phyloP scores from a whole-genome alignment of 2,329 filamentous ascomycete species.

The Aspergillus clavatus region DNA sequence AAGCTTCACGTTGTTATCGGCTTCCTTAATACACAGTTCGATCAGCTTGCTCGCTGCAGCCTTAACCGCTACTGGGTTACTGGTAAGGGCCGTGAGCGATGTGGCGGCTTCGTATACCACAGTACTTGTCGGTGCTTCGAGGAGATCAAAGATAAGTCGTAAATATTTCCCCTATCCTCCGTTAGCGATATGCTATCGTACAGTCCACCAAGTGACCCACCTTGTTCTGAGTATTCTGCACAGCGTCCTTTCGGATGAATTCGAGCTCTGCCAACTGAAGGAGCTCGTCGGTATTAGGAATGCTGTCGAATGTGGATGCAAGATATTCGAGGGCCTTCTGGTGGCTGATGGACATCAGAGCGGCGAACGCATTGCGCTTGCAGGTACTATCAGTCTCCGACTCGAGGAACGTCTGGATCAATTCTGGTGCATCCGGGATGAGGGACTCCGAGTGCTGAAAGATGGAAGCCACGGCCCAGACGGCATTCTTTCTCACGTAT shows the following conservation, averaged over 20 bases:
- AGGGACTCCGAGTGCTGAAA: conserved; percentile 84
- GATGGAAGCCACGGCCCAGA: conserved; percentile 90
- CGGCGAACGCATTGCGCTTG: conserved; percentile 96
- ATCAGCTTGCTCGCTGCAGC: conserved; percentile 95
- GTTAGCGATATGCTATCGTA: conserved; percentile 22
- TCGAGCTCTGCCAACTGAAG: conserved; percentile 90
- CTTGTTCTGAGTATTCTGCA: conserved; percentile 92
- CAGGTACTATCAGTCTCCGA: conserved; percentile 90
- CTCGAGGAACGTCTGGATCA: conserved; percentile 84
- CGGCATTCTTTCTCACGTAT: conserved; percentile 97
- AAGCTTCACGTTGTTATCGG: conserved; percentile 98
- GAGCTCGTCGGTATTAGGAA: conserved; percentile 90
- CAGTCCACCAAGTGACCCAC: conserved; percentile 41
- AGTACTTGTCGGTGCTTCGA: conserved; percentile 88
- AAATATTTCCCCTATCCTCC: conserved; percentile 71
- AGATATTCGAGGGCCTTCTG: conserved; percentile 87
- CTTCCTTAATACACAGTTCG: conserved; percentile 92
- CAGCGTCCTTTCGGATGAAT: conserved; percentile 96
- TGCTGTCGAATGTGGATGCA: conserved; percentile 83
- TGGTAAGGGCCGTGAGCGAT: conserved; percentile 86
- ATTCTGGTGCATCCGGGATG: conserved; percentile 91
- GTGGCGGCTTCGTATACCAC: conserved; percentile 97
- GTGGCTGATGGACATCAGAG: conserved; percentile 84
- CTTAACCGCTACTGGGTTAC: conserved; percentile 95
- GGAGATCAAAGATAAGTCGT: conserved; percentile 88